A percentile compares a stretch with the other conserved stretches of the same genome.
These are phyloP conservation scores for Penicillium soppii DNA, from an alignment of 495 filamentous ascomycete species.

Conservation along the genomic window DNA sequence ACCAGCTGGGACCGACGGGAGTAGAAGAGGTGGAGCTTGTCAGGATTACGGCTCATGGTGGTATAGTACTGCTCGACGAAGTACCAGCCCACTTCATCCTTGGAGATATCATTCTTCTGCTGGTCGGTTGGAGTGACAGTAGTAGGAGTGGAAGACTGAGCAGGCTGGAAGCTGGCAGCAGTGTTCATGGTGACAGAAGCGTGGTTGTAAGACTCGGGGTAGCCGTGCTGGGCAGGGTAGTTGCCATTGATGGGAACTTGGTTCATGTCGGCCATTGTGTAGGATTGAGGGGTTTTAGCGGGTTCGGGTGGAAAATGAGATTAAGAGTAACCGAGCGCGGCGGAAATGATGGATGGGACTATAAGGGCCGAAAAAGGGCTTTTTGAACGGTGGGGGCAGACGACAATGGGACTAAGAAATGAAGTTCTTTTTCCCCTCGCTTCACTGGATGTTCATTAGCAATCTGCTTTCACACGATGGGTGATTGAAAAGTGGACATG, in stretches of 20 bases:
- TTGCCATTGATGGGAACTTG: constrained; percentile 48
- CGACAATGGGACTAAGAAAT: constrained; percentile 12
- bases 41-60: constrained; percentile 88
- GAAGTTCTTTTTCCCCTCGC: constrained; percentile 16
- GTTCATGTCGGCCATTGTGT: constrained; percentile 44
- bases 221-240: constrained; percentile 43
- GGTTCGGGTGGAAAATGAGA: constrained; percentile 15
- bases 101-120: constrained; percentile 52
- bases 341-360: constrained; percentile 1
- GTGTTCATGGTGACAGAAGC: constrained; percentile 34
- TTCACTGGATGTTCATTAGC: constrained; percentile 19
- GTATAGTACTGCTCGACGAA: constrained; percentile 99
- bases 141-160: constrained; percentile 44
- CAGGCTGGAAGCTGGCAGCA: constrained; percentile 45
- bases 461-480: background rate
- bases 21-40: constrained; percentile 90
- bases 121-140: constrained; percentile 39
- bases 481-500: constrained; percentile 4
- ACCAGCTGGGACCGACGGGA: constrained; percentile 79
- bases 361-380: background rate
- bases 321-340: constrained; percentile 19
- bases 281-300: constrained; percentile 15
- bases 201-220: constrained; percentile 41
- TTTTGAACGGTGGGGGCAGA: background rate
- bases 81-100: constrained; percentile 97